Conservation (phyloP, 202 grass and related monocot genomes). For the Schoenoplectus tabernaemontani region DNA sequence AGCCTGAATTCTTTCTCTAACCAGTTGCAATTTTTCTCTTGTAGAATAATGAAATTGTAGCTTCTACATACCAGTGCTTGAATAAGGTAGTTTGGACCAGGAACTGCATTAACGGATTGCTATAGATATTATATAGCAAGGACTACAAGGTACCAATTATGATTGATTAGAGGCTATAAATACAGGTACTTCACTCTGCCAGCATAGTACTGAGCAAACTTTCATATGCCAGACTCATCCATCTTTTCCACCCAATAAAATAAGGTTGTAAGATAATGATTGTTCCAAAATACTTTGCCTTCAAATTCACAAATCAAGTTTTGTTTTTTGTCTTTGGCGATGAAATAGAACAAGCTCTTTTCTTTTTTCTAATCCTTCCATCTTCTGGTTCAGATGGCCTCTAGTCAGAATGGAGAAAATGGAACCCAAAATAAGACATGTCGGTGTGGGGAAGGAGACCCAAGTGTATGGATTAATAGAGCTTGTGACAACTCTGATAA, state of each 20-base stretch:
- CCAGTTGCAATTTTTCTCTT: neutral
- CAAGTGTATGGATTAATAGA: conserved; percentile 43
- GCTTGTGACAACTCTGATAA: conserved; percentile 53
- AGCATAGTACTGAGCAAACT: neutral
- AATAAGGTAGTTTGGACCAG: neutral
- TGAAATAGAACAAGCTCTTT: neutral
- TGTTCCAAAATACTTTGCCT: neutral
- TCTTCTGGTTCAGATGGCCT: conserved; percentile 47
- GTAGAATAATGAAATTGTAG: neutral
- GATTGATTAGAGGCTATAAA: too few relatives aligned
- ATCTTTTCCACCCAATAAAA: neutral
- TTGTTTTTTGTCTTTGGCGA: neutral
- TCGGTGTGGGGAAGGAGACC: conserved; percentile 63
- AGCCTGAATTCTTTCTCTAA: neutral
- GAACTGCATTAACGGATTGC: neutral
- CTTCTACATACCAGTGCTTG: neutral
- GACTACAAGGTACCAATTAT: neutral
- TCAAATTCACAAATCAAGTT: neutral
- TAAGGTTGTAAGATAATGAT: neutral
- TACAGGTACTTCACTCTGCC: neutral
- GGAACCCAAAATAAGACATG: conserved; percentile 50
- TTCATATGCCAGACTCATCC: neutral
- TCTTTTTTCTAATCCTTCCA: conserved; percentile 12
- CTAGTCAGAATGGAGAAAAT: conserved; percentile 50
- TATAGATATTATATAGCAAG: neutral